Evolutionary conservation across 2,329 filamentous ascomycete species (phyloP).

Genomic region (Leptographium lundbergii): DNA sequence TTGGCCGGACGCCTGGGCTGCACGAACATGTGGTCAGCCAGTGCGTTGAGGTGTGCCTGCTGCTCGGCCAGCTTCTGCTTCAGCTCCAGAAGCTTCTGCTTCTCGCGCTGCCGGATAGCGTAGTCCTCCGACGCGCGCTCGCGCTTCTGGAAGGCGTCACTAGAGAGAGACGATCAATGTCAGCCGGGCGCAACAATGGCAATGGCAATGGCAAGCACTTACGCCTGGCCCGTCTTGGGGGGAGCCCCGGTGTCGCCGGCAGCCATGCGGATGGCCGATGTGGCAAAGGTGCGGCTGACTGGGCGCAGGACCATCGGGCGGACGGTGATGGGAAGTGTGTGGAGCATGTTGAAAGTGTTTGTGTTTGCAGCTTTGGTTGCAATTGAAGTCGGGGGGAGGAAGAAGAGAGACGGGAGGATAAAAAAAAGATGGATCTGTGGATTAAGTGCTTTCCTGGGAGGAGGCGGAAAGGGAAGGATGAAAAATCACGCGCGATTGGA

Average conservation of each 20-base stretch:
- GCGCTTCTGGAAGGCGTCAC: conserved; percentile 85
- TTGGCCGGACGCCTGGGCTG: background rate
- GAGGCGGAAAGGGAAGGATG: background rate
- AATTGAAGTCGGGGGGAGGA: background rate
- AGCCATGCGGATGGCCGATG: conserved; percentile 48
- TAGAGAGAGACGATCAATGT: conserved; percentile 21
- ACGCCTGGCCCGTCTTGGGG: conserved; percentile 39
- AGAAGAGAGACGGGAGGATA: background rate
- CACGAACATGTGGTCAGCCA: conserved; percentile 75
- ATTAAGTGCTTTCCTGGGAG: background rate
- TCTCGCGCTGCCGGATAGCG: conserved; percentile 77
- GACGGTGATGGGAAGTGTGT: conserved; percentile 44
- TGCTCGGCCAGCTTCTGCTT: conserved; percentile 64
- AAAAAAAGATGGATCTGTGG: background rate
- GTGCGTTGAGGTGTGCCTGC: conserved; percentile 69
- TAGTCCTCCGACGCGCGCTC: conserved; percentile 78
- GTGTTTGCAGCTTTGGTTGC: background rate
- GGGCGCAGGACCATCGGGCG: conserved; percentile 40
- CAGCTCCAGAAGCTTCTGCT: conserved; percentile 73
- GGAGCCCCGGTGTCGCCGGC: conserved; percentile 59
- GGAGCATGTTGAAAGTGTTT: conserved; percentile 42
- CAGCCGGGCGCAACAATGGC: background rate
- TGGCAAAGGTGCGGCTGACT: conserved; percentile 46
- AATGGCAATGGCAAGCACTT: conserved; percentile 17
- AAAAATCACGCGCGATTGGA: conserved; percentile 13